Evolutionary conservation across 1,139 yeast species (phyloP), one percentile per base, ranked within the genome.

Genomic region (Kluyveromyces marxianus): DNA sequence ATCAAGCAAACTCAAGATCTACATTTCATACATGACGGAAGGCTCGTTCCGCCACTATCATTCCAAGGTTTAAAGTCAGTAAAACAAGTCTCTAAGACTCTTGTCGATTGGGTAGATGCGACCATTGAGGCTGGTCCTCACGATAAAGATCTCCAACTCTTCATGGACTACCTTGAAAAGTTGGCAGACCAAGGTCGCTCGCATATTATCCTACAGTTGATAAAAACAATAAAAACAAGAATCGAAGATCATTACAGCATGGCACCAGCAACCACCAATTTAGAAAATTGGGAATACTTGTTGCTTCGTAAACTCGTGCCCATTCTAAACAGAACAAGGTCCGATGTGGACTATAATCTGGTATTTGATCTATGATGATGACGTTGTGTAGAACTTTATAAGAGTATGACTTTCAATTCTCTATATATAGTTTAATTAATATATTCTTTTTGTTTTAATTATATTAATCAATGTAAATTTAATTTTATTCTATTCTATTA

Each of bases 61-160:
- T 70, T 76, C 51, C 72, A 70, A 46, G 65, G 66, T 4, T 46
- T 51, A 4, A 49, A 58, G 1, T 56, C 69, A 2, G 65, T 67
- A 21, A 56, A 57, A 7, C 71, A 72, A 3, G 62, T 81, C 36
- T 64, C 67, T 33, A 35, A 47, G 1, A 57, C 71, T 46, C 45
- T 81, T 3, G 56, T 61, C 3, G 60, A 65, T 0, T 83, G 90
- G 90, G 67, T 81, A 0, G 50, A 50, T 3, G 62, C 65, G 40
- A 70, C 81, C 3, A 52, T 61, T n/a, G 68, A 65, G 2, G 66
- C 66, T 30, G 84, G 85, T 0, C 89, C 90, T 0, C 82, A 79
- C 55, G 56, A 54, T 3, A 82, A 75, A 33, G 92, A 83, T 55
- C 63, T 79, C 3, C 53, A 54, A 1, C 54, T 71, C 8, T 75